Base-by-base conservation (phyloP, 345 rosid species). In the Camelina hispida region DNA sequence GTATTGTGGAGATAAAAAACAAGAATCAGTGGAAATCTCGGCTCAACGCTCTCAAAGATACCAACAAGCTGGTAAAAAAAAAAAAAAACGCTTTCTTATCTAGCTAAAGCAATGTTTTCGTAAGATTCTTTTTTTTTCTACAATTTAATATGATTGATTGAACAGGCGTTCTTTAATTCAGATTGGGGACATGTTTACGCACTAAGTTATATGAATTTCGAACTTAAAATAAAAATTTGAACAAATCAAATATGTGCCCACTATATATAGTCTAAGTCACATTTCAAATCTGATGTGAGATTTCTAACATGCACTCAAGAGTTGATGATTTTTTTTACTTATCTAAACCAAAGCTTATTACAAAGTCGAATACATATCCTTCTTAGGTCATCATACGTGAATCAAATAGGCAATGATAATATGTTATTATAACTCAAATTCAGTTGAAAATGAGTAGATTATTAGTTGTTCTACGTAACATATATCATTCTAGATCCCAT, bases 61-160 rank as follows among this genome's bases (percentile, higher is more conserved):
- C 77, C 37, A 72, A 82, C 83, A 93, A 84, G 59, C 86, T 93
- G 87, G 98, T 93, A 79, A 14, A 0, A 14, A 22, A 79, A 14
- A 0, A 14, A 22, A 16, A 42, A 61, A 23, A 48, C 16, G 12
- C 23, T 47, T 57, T 55, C 9, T 8, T 3, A 18, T 60, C 16
- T 60, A 11, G 18, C 16, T 10, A 9, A 17, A 35, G 1, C 0
- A 32, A 32, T 15, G 30, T n/a, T 13, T 14, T n/a, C 1, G 3
- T n/a, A 1, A 15, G 18, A 15, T 56, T 32, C 16, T 56, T n/a
- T 32, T 56, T n/a, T 32, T 32, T 48, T 23, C 22, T 5, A 53
- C n/a, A 53, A 53, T 53, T 53, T 53, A 12, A 12, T 7, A 20
- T 13, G 0, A 54, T 6, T 22, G 3, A 7, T 54, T 6, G 17